Evolutionary conservation across 148 eudicot genomes (phyloP).

Genomic region (Rhododendron henanense): DNA sequence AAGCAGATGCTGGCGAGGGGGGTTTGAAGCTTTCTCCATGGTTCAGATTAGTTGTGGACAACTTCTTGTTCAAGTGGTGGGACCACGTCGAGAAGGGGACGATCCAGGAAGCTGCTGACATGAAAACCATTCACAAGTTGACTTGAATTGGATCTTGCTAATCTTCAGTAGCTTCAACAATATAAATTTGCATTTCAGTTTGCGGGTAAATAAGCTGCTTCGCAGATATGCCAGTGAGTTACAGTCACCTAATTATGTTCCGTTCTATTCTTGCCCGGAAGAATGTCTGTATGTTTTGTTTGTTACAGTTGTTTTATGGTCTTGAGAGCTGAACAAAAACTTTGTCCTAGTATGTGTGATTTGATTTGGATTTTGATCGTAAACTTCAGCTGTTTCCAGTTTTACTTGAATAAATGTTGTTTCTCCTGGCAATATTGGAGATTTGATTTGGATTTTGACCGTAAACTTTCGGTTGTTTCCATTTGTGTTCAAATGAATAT

Average conservation of each 20-base stretch:
- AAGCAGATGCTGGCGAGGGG: slow-evolving; percentile 92
- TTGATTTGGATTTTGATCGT: background rate
- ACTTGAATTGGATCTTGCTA: slow-evolving; percentile 1
- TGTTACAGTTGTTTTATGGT: background rate
- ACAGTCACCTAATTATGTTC: background rate
- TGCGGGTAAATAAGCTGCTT: background rate
- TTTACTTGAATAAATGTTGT: background rate
- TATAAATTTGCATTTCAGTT: background rate
- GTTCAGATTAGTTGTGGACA: slow-evolving; percentile 89
- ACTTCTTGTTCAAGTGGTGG: slow-evolving; percentile 96
- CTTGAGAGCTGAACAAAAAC: background rate
- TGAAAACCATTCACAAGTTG: slow-evolving; percentile 85
- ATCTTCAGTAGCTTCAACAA: background rate
- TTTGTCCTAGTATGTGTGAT: background rate
- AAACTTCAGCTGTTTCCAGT: background rate
- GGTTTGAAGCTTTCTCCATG: slow-evolving; percentile 91
- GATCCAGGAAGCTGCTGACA: slow-evolving; percentile 57
- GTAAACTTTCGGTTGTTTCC: background rate
- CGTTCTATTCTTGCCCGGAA: background rate
- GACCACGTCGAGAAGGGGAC: slow-evolving; percentile 83
- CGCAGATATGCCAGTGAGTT: background rate
- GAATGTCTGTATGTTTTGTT: background rate
- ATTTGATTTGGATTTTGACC: background rate
- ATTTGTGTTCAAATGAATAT: background rate
- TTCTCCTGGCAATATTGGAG: background rate